Evolutionary conservation across 2,329 filamentous ascomycete species (phyloP).

Genomic region (Periglandula ipomoeae): DNA sequence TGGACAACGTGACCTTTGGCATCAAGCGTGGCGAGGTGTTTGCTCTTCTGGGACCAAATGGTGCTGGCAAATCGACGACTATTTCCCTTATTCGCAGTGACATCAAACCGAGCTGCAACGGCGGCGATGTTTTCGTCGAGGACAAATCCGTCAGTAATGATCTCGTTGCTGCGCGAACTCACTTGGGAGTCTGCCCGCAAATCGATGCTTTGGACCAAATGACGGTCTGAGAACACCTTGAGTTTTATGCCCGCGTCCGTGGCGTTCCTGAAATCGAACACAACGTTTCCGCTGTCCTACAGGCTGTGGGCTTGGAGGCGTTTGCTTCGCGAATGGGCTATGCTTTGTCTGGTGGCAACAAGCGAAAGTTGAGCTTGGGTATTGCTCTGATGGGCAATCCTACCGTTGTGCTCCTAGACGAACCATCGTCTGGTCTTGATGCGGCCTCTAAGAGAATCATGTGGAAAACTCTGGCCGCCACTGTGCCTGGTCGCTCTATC

Average conservation of each 20-base stretch:
- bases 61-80: constrained; percentile 83
- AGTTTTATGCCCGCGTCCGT: constrained; percentile 78
- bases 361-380: constrained; percentile 80
- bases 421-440: constrained; percentile 82
- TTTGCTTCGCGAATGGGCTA: constrained; percentile 68
- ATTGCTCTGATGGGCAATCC: constrained; percentile 93
- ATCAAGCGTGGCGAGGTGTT: constrained; percentile 76
- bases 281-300: constrained; percentile 71
- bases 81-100: constrained; percentile 89
- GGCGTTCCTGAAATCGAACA: constrained; percentile 67
- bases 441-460: constrained; percentile 85
- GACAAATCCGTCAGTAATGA: constrained; percentile 63
- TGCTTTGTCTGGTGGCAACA: constrained; percentile 82
- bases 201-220: constrained; percentile 83
- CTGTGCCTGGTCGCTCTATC: constrained; percentile 69
- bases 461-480: constrained; percentile 74
- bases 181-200: constrained; percentile 87
- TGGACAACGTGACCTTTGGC: constrained; percentile 82
- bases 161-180: constrained; percentile 61
- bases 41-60: constrained; percentile 81
- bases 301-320: constrained; percentile 65
- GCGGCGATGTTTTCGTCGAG: constrained; percentile 77
- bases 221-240: constrained; percentile 79
- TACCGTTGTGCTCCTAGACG: constrained; percentile 76
- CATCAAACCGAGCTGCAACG: constrained; percentile 57